Base-by-base conservation (phyloP, 768 basidiomycete genomes). In the Suillus brevipes region DNA sequence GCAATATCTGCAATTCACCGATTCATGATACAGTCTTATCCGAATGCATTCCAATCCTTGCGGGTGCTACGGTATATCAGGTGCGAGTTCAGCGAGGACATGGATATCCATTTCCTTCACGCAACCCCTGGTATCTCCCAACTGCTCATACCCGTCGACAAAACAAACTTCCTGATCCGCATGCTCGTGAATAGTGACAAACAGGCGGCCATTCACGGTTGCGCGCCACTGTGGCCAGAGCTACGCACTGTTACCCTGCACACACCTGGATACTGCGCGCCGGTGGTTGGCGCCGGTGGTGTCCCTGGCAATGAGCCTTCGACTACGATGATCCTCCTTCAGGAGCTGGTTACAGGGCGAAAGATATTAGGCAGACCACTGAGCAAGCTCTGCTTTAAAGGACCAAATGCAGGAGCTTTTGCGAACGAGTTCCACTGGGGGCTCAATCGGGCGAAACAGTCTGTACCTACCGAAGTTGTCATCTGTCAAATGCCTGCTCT, bases 121-220 rank as follows among this genome's bases (percentile, higher is more conserved):
- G 74, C 74, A 6, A 72, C 78, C 6, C 78, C 79, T 13, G 55
- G 67, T 36, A 63, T 80, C 37, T 70, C 70, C 1, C 71, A 78
- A 20, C 71, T 80, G 42, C 72, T 77, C 38, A 60, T 76, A 14
- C 74, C 72, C 56, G 73, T 76, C 37, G 73, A 75, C 60, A 71
- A 68, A 58, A 58, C 75, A 47, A 70, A 76, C 66, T 75, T 70
- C 20, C 69, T 76, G 47, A 36, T 76, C 0, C 72, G 76, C 56
- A 61, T 76, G 62, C 76, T 76, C 28, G 68, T 76, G 59, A 76
- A 76, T 10, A 76, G 76, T 43, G 76, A 77, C 60, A 76, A 77
- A 55, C 75, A 76, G 34, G 76, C 76, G 18, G 65, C 65, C 12
- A 73, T 76, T 60, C 65, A 69, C 10, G 73, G 70, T 0, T 73